Percentiles rank a stretch among this genome's conserved stretches.
Conservation (phyloP, 148 eudicot species). For the Polygonum maritimum region DNA sequence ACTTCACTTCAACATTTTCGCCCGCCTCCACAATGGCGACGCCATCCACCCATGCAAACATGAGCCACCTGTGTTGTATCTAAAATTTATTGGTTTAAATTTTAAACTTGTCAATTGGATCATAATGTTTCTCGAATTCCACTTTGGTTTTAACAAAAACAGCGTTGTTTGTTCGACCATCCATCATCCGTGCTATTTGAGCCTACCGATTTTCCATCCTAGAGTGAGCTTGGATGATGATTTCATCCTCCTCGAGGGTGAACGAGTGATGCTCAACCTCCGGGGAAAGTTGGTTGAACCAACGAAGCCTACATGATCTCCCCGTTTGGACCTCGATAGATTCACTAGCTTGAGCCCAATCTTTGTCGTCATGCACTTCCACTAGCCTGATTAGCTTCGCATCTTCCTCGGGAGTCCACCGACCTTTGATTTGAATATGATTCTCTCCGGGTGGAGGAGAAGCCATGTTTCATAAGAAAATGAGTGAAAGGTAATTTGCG, state of each 20-base stretch:
- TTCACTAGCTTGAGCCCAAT: constrained; percentile 51
- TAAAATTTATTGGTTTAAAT: no score
- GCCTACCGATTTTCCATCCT: constrained; percentile 53
- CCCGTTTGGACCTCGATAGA: constrained; percentile 51
- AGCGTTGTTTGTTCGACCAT: constrained; percentile 53
- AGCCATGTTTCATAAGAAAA: not conserved
- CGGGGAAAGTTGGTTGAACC: constrained; percentile 72
- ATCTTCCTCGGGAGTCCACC: constrained; percentile 68
- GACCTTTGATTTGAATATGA: constrained; percentile 28
- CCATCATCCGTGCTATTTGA: constrained; percentile 39
- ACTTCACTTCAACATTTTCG: no score
- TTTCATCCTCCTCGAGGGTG: constrained; percentile 37
- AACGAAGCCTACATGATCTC: constrained; percentile 58
- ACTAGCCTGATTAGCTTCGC: constrained; percentile 30
- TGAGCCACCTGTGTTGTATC: no score
- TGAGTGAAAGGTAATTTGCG: not conserved
- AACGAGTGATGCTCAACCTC: constrained; percentile 46
- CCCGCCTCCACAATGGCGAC: no score
- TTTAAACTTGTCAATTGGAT: no score
- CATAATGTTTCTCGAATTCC: no score
- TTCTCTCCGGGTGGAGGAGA: not conserved
- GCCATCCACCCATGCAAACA: no score
- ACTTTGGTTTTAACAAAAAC: no score
- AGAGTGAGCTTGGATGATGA: constrained; percentile 38
- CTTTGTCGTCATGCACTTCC: constrained; percentile 41